Evolutionary conservation across 2,329 filamentous ascomycete genomes (phyloP).

Genomic region (Lojkania enalia): DNA sequence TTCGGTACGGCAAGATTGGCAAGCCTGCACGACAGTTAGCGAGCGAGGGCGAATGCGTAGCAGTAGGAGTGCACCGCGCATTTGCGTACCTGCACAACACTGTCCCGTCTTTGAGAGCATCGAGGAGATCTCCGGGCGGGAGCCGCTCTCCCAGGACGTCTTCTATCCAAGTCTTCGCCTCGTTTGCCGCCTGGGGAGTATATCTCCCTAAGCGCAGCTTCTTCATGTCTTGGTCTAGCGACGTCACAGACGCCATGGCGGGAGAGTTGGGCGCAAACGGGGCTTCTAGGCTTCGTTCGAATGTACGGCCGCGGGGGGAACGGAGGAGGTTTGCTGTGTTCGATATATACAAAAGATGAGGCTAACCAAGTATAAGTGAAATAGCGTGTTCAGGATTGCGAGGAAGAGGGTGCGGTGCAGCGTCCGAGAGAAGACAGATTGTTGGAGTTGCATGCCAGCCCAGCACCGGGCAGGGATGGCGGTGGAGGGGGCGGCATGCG

Average conservation of each 20-base stretch:
- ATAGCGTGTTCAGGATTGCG: neutral
- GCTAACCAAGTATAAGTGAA: no score
- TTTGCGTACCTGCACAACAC: constrained; percentile 81
- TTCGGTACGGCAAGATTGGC: constrained; percentile 77
- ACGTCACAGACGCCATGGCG: constrained; percentile 87
- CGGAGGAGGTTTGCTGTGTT: neutral
- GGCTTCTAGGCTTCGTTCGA: constrained; percentile 6
- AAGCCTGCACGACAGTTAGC: constrained; percentile 58
- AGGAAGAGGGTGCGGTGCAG: neutral
- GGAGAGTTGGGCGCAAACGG: constrained; percentile 19
- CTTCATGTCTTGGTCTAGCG: constrained; percentile 93
- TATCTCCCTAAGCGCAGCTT: constrained; percentile 90
- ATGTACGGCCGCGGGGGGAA: neutral
- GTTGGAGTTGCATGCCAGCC: constrained; percentile 6
- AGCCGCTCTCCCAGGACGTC: constrained; percentile 74
- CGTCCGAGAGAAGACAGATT: neutral
- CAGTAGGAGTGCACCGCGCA: neutral
- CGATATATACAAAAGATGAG: no score
- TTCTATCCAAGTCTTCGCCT: constrained; percentile 86
- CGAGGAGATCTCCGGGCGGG: constrained; percentile 74
- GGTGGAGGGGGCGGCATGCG: constrained; percentile 10
- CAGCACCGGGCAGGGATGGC: constrained; percentile 9
- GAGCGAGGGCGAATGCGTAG: neutral
- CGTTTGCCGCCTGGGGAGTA: constrained; percentile 85
- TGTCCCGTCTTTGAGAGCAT: constrained; percentile 85